Evolutionary conservation across 208 protist species (phyloP), one percentile per base, ranked within the genome.

Genomic region (Acanthamoeba royreba): DNA sequence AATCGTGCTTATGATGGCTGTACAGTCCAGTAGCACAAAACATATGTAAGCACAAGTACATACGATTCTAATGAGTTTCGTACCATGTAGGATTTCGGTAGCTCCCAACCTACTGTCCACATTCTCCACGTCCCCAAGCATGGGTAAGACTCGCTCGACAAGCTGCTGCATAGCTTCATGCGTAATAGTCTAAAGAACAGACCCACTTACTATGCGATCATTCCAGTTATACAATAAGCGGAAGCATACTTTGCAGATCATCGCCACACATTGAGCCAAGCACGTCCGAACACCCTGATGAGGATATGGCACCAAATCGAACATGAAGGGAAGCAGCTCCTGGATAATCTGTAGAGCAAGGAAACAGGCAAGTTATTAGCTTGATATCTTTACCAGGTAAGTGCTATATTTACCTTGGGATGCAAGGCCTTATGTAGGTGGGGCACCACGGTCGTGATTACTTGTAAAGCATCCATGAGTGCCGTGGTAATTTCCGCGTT

Each of bases 1-100:
- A 43, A 98, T 55, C 15, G 79, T 47, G 17, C 63, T 42, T 15
- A 98, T 77, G 2, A 97, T 77, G 2, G 46, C 74, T 2, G 49
- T 58, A 2, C 49, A 25, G 25, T 25, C 19, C 15, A 58, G 49
- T 25, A 2, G 49, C 49, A 22, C 55, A 7, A 28, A 66, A 66
- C 25, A 28, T 13, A n/a, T 25, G 49, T 25, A 66, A 22, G 55
- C 9, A 22, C 9, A 66, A 28, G 25, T 17, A 61, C 19, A 61
- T 17, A 22, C 52, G 22, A 61, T 28, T 25, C 19, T 61, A 22
- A 17, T 17, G 22, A 22, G 22, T 17, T 25, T 19, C 69, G 31
- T 35, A 81, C 69, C 28, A 33, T 85, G 45, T 11, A 85, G 74
- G 45, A 43, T 22, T 33, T 85, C 74, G 74, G 74, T 53, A 33